These are phyloP conservation scores for Saposhnikovia divaricata DNA, from an alignment of 129 eudicot species.

Conservation along the genomic window DNA sequence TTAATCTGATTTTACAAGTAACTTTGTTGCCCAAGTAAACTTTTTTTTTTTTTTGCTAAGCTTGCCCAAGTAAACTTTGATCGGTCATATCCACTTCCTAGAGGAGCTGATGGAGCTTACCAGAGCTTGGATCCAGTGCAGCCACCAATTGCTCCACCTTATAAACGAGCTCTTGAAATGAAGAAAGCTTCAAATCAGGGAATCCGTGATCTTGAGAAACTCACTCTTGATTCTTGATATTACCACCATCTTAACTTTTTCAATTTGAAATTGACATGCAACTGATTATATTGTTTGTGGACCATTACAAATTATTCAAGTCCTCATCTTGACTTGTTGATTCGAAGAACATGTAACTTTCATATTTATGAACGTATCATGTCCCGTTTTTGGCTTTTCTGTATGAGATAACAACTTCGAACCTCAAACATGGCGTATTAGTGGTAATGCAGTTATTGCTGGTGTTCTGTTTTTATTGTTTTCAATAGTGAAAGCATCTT, in stretches of 20 bases:
- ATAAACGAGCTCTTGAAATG: conserved; percentile 90
- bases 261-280: not conserved
- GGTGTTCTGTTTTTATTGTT: not conserved
- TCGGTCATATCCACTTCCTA: conserved; percentile 86
- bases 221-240: conserved; percentile 35
- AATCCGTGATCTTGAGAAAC: conserved; percentile 35
- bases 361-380: not conserved
- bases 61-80: no score
- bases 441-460: not conserved
- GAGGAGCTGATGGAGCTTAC: conserved; percentile 63
- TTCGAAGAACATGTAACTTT: not conserved
- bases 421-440: not conserved
- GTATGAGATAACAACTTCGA: not conserved
- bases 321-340: not conserved
- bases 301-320: not conserved
- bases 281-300: not conserved
- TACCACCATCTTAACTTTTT: not conserved
- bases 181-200: conserved; percentile 85
- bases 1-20: not conserved
- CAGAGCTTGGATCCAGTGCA: conserved; percentile 85
- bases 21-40: not conserved
- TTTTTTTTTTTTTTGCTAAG: no score
- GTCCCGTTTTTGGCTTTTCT: conserved; percentile 1
- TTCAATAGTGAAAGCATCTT: not conserved
- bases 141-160: conserved; percentile 97